A percentile compares a stretch with the other conserved stretches of the same genome.
Conservation (phyloP, 139 green algal species). For the Gonium pectorale region DNA sequence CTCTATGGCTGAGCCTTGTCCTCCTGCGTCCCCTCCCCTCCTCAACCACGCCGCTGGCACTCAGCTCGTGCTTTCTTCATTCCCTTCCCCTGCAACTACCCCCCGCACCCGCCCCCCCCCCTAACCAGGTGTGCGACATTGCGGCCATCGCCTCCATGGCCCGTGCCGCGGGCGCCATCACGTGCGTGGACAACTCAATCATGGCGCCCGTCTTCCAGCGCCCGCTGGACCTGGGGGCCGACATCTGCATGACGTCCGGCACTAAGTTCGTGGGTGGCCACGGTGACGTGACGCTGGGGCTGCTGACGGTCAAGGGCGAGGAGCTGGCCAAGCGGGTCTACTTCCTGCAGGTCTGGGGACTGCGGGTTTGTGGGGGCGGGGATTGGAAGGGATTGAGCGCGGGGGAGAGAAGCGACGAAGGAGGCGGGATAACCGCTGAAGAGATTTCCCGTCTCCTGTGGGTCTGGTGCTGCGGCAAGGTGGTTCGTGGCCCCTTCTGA, state of each 20-base stretch:
- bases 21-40: too few species aligned
- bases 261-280: constrained; percentile 98
- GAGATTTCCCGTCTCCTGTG: too few species aligned
- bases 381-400: background rate
- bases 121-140: constrained; percentile 92
- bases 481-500: too few species aligned
- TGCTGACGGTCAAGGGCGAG: constrained; percentile 86
- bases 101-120: too few species aligned
- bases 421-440: too few species aligned
- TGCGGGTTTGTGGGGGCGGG: background rate
- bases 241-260: constrained; percentile 96
- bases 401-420: too few species aligned
- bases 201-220: constrained; percentile 88
- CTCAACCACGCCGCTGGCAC: too few species aligned
- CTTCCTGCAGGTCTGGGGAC: constrained; percentile 80
- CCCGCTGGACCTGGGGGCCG: constrained; percentile 88
- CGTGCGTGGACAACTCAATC: constrained; percentile 98
- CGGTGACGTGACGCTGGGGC: constrained; percentile 93
- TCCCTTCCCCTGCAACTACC: background rate
- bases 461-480: too few species aligned
- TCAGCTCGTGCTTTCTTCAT: background rate
- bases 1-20: too few species aligned
- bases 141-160: constrained; percentile 76
- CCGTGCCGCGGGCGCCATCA: constrained; percentile 80
- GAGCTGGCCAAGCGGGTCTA: constrained; percentile 89